Base-by-base conservation (phyloP, 148 eudicot genomes). In the Hydrangea macrophylla region DNA sequence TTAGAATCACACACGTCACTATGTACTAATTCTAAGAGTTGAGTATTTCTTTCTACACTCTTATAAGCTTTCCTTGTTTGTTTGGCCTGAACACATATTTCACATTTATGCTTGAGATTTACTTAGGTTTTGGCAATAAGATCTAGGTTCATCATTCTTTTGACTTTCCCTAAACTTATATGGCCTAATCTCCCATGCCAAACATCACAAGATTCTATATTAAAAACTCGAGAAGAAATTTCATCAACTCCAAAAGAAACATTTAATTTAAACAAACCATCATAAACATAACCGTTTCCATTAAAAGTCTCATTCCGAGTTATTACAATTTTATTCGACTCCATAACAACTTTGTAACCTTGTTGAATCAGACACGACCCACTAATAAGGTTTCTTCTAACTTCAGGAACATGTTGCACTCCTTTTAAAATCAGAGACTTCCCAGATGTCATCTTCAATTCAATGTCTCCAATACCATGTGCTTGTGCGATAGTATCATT, bases 1-100 rank as follows among this genome's bases (percentile, higher is more conserved):
- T 56, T 56, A 27, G 60, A 56, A 25, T 56, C 60, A 22, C 60
- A 56, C 7, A 56, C 60, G n/a, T n/a, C n/a, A n/a, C n/a, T n/a
- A n/a, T n/a, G n/a, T n/a, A n/a, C n/a, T n/a, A n/a, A n/a, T n/a
- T 56, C 60, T 56, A 56, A 56, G 23, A 56, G 60, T 23, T 56
- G 4, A 15, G 17, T 56, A 5, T 22, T 56, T 22, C 23, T 22
- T 56, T 11, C n/a, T n/a, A n/a, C n/a, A n/a, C 15, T 9, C 26
- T 56, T 56, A 23, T 20, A 15, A 11, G 60, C 20, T 56, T 23
- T 23, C 24, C 60, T 56, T 20, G 60, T 6, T 56, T 56, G 7
- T 25, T 56, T 56, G 6, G 60, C 9, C 24, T 56, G 60, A 11
- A 15, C 31, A 56, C 60, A n/a, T 25, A 56, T 25, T 27, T 56